Percentiles rank a stretch among this genome's conserved stretches.
These are phyloP conservation scores for Candida palmyrensis DNA, from an alignment of 805 yeast species.

Conservation along the genomic window DNA sequence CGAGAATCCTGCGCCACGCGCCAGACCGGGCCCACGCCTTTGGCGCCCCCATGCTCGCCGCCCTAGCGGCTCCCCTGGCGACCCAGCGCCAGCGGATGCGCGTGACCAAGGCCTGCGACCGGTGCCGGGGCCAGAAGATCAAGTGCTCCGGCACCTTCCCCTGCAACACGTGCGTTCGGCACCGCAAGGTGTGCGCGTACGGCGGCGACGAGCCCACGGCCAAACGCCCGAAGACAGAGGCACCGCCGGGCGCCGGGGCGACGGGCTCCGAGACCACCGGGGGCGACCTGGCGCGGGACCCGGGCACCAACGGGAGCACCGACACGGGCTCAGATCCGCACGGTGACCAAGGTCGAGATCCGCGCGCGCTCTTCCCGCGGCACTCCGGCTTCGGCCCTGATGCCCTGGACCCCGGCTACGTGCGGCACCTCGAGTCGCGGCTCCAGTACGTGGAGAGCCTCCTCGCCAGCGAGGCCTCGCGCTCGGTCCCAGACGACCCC, in stretches of 20 bases:
- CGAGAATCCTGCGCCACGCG: not conserved
- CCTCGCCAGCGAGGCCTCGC: conserved; percentile 16
- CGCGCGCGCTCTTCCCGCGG: not conserved
- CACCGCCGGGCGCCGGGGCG: not conserved
- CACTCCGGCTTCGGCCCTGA: conserved; percentile 4
- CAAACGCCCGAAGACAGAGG: not conserved
- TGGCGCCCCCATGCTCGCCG: not conserved
- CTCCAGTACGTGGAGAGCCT: conserved; percentile 35
- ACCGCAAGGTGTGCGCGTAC: conserved; percentile 24
- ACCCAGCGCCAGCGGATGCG: conserved; percentile 25
- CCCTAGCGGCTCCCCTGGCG: not conserved
- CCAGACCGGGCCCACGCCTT: not conserved
- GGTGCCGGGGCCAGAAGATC: conserved; percentile 51
- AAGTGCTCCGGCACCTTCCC: conserved; percentile 54
- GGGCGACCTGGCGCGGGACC: not conserved
- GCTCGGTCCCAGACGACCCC: conserved; percentile 9
- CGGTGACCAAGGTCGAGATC: too few species aligned
- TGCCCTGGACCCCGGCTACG: conserved; percentile 15
- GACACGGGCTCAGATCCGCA: not conserved
- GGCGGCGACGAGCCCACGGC: conserved; percentile 11
- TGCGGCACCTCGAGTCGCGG: conserved; percentile 33
- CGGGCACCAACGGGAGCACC: not conserved
- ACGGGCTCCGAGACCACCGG: not conserved
- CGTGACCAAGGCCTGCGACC: conserved; percentile 51
- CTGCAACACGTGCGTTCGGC: conserved; percentile 42